A percentile compares a stretch with the other conserved stretches of the same genome.
phyloP scores from a whole-genome alignment of 345 rosid species.

The Clarkia xantiana region DNA sequence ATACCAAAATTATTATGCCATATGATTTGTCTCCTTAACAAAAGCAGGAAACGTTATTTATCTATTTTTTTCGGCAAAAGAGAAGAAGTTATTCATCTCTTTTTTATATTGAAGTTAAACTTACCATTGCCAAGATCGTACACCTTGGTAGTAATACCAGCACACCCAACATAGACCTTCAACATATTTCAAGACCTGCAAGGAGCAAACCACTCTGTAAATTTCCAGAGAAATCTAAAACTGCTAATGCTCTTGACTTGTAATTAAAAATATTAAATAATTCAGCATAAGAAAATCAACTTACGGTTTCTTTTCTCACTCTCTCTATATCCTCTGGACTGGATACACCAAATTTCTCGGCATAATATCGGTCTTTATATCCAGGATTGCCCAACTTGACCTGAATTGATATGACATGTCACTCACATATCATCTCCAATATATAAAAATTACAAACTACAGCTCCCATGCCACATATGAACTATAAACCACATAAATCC shows the following conservation, averaged over 20 bases:
- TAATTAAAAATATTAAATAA: not conserved
- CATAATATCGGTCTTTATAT: conserved; percentile 83
- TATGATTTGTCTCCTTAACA: too few relatives aligned
- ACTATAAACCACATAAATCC: not conserved
- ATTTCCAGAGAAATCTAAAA: not conserved
- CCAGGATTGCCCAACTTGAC: conserved; percentile 93
- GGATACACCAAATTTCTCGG: conserved; percentile 62
- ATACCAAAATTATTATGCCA: not conserved
- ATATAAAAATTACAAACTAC: too few relatives aligned
- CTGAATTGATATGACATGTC: conserved; percentile 19
- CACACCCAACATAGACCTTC: conserved; percentile 99
- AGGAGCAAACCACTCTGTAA: not conserved
- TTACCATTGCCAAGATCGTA: conserved; percentile 96
- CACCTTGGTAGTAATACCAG: conserved; percentile 91
- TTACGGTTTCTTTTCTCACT: conserved; percentile 63
- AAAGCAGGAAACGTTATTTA: not conserved
- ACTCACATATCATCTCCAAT: too few relatives aligned
- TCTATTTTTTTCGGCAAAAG: not conserved
- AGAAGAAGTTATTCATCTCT: not conserved
- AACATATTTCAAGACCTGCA: conserved; percentile 79
- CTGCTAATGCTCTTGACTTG: not conserved
- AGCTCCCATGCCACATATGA: too few relatives aligned
- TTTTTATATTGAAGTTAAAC: conserved; percentile 15
- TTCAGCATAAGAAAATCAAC: conserved; percentile 13
- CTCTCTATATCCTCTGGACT: conserved; percentile 43